Evolutionary conservation across 2,329 filamentous ascomycete genomes (phyloP).

Genomic region (Corniculantispora saksenae): DNA sequence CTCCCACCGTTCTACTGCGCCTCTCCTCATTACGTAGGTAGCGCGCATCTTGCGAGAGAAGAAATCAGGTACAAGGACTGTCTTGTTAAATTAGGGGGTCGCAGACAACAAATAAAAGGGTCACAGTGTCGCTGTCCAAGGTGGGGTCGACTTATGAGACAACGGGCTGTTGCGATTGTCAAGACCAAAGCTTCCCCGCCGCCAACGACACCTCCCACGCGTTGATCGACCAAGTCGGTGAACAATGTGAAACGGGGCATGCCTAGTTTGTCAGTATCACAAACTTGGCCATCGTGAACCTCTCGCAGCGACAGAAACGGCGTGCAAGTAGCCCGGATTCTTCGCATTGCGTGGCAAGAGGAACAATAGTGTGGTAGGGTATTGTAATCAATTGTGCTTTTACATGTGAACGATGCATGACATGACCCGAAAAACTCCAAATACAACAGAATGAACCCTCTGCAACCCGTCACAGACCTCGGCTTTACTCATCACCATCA

Average conservation of each 20-base stretch:
- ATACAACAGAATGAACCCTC: not conserved
- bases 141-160: not conserved
- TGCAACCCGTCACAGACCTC: not conserved
- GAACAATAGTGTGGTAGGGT: not conserved
- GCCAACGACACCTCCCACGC: not conserved
- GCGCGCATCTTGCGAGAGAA: not conserved
- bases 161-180: not conserved
- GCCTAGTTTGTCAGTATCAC: too few species aligned
- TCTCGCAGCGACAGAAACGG: too few species aligned
- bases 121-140: not conserved
- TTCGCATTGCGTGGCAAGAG: too few species aligned
- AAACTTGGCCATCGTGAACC: too few species aligned
- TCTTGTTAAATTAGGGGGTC: not conserved
- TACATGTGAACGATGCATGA: not conserved
- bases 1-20: conserved; percentile 5
- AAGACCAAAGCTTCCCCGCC: not conserved
- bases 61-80: not conserved
- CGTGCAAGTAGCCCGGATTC: not conserved
- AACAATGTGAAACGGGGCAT: not conserved
- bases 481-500: conserved; percentile 29
- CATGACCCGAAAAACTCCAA: conserved; percentile 4
- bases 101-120: not conserved
- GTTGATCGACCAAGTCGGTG: not conserved
- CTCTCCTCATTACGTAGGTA: conserved; percentile 3
- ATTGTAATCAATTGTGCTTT: not conserved